Evolutionary conservation across 2,329 filamentous ascomycete genomes (phyloP).

Genomic region (Penicillium capsulatum): DNA sequence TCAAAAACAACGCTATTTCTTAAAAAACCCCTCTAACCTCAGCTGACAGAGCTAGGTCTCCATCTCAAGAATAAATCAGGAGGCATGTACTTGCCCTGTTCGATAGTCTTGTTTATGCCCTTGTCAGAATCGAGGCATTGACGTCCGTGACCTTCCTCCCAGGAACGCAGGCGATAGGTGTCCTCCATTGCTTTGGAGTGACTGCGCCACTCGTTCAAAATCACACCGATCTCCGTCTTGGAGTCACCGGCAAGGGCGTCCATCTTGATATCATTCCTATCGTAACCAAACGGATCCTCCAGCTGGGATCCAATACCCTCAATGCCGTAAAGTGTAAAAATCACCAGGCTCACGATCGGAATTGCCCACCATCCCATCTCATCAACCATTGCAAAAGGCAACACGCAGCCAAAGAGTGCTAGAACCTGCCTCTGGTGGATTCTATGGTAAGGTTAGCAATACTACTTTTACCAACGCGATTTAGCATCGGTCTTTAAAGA

Average conservation of each 20-base stretch:
- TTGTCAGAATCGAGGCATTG: constrained; percentile 5
- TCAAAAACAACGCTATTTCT: no score
- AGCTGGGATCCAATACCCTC: constrained; percentile 61
- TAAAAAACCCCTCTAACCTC: no score
- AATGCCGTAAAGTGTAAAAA: constrained; percentile 62
- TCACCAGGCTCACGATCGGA: constrained; percentile 56
- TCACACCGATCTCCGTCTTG: constrained; percentile 54
- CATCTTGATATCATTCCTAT: constrained; percentile 65
- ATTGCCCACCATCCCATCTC: constrained; percentile 62
- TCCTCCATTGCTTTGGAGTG: constrained; percentile 19
- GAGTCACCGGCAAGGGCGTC: constrained; percentile 61
- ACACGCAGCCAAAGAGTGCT: constrained; percentile 56
- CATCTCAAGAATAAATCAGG: constrained; percentile 32
- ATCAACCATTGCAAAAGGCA: constrained; percentile 61
- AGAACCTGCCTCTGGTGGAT: constrained; percentile 64
- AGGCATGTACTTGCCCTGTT: constrained; percentile 17
- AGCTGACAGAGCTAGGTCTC: constrained; percentile 12
- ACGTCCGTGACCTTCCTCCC: constrained; percentile 16
- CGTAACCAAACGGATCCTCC: constrained; percentile 64
- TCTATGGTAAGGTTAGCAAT: constrained; percentile 24
- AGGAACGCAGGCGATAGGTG: constrained; percentile 5
- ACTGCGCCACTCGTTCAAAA: constrained; percentile 56
- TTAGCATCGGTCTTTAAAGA: no score
- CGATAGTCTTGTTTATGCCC: constrained; percentile 6
- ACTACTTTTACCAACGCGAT: background rate